These are phyloP conservation scores for Hanseniaspora lachancei DNA, from an alignment of 805 yeast genomes.

Conservation along the genomic window DNA sequence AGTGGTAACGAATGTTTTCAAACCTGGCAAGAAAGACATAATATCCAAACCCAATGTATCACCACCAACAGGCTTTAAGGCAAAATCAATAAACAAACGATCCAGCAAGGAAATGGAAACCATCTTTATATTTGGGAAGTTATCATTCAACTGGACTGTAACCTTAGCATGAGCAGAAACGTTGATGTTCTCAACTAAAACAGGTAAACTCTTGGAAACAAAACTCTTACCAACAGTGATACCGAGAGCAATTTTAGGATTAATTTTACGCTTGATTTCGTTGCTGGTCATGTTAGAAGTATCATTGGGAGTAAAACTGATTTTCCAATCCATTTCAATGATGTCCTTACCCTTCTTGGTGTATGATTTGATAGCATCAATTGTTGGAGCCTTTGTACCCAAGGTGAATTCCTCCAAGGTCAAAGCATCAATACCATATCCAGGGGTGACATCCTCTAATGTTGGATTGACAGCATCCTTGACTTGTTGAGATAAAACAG, in stretches of 20 bases:
- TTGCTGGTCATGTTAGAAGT: constrained; percentile 72
- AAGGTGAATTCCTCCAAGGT: constrained; percentile 64
- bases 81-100: constrained; percentile 67
- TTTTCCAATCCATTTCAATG: constrained; percentile 75
- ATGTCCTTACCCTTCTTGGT: constrained; percentile 53
- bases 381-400: constrained; percentile 69
- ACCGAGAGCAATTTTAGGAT: constrained; percentile 71
- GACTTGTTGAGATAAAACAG: constrained; percentile 66
- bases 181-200: constrained; percentile 69
- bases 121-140: constrained; percentile 65
- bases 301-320: constrained; percentile 69
- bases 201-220: constrained; percentile 62
- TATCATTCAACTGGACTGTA: constrained; percentile 45
- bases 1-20: constrained; percentile 55
- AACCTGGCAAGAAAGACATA: constrained; percentile 74
- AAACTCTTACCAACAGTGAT: constrained; percentile 71
- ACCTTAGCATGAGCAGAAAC: constrained; percentile 58
- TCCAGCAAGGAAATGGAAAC: constrained; percentile 63
- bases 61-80: constrained; percentile 77
- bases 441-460: constrained; percentile 62
- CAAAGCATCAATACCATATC: constrained; percentile 65
- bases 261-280: constrained; percentile 55
- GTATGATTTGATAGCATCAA: constrained; percentile 58
- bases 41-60: constrained; percentile 76
- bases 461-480: constrained; percentile 54